Conservation (phyloP, 208 protist species). For the Trypanosoma cruzi region DNA sequence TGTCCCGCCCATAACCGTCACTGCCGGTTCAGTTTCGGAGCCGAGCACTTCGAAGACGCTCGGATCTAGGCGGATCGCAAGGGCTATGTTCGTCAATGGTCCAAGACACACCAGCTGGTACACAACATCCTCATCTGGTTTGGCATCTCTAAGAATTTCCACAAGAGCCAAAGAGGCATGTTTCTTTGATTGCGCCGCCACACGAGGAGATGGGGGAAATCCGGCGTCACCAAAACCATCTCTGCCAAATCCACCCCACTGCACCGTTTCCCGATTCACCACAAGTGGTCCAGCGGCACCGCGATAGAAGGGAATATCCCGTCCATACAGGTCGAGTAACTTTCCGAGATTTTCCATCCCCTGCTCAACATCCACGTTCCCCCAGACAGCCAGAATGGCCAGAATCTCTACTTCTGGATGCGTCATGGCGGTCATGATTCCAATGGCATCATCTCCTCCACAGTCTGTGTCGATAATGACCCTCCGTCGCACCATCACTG, state of each 20-base stretch:
- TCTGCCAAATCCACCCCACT: conserved; percentile 78
- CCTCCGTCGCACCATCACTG: conserved; percentile 56
- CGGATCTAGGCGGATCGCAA: conserved; percentile 68
- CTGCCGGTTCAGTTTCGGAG: conserved; percentile 61
- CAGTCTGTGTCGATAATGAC: conserved; percentile 90
- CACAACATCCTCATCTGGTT: conserved; percentile 41
- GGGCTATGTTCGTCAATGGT: conserved; percentile 77
- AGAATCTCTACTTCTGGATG: conserved; percentile 73
- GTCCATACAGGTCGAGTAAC: conserved; percentile 70
- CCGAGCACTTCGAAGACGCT: conserved; percentile 62
- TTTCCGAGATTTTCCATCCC: conserved; percentile 84
- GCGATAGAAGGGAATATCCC: conserved; percentile 75
- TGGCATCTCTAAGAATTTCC: conserved; percentile 47
- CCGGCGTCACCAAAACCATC: conserved; percentile 80
- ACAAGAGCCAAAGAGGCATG: conserved; percentile 68
- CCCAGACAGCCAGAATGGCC: conserved; percentile 73
- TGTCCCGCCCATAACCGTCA: conserved; percentile 77
- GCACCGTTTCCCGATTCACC: conserved; percentile 62
- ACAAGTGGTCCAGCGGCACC: conserved; percentile 67
- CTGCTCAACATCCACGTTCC: conserved; percentile 80
- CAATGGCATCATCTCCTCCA: conserved; percentile 86
- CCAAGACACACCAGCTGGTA: conserved; percentile 76
- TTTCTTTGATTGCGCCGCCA: conserved; percentile 35
- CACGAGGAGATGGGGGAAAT: conserved; percentile 47
- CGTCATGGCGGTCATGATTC: conserved; percentile 76